Percentiles rank a stretch among this genome's conserved stretches.
These are phyloP conservation scores for Xylaria sp. DNA, from an alignment of 2,329 filamentous ascomycete species.

Conservation along the genomic window DNA sequence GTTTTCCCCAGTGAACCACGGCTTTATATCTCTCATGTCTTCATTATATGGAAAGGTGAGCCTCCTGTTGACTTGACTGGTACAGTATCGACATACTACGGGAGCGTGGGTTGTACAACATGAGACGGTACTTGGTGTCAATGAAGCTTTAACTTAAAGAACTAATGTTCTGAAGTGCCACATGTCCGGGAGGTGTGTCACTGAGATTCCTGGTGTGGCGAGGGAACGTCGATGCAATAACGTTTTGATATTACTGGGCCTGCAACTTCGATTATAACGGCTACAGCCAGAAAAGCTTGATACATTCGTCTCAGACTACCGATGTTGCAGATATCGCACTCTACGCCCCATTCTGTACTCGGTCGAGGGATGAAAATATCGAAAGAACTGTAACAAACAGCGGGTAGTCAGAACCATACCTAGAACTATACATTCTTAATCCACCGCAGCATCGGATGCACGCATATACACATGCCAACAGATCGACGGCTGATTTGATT, in stretches of 20 bases:
- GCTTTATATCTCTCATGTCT: not conserved
- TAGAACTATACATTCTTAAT: not conserved
- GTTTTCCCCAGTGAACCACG: not conserved
- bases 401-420: not conserved
- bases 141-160: not conserved
- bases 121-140: not conserved
- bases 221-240: no score
- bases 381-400: not conserved
- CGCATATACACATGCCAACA: not conserved
- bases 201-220: no score
- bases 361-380: not conserved
- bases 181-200: not conserved
- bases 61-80: not conserved
- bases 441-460: not conserved
- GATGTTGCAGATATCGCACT: no score
- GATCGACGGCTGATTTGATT: not conserved
- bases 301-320: not conserved
- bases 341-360: not conserved
- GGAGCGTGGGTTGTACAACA: not conserved
- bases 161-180: not conserved
- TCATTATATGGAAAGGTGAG: not conserved
- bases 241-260: not conserved
- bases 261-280: not conserved
- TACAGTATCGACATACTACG: not conserved
- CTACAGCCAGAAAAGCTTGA: not conserved